Evolutionary conservation across 768 basidiomycete genomes (phyloP), one percentile per base, ranked within the genome.

Genomic region (Panaeolus papilionaceus): DNA sequence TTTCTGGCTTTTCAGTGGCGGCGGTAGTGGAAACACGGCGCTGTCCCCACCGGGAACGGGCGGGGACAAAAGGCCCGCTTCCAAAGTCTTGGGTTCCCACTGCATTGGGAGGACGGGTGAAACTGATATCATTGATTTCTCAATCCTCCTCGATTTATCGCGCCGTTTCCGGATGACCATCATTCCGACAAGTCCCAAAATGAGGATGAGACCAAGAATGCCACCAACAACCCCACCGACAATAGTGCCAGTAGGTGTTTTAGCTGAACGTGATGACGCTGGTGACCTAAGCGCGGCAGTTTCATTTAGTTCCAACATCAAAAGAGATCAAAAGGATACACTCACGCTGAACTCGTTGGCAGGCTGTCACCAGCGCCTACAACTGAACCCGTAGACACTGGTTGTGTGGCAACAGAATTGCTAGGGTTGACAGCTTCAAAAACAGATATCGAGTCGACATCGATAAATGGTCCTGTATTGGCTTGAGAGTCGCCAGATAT

Each of bases 391-490:
- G 54, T 58, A 37, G 26, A 28, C 28, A n/a, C 12, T 28, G 54
- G 26, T 37, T 4, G 54, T 33, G 11, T 28, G 16, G 54, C 7
- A n/a, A 61, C 49, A 51, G 68, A 9, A 38, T 40, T 58, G 14
- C 47, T 62, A 45, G 67, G 66, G 28, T 47, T 51, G 20, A 74
- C 62, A 8, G 76, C 74, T 16, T 78, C 78, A 70, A 77, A 83
- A 10, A 84, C 77, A 11, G 71, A 73, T 26, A 86, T 76, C 14
- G 78, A 75, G 67, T 86, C 84, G 38, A 85, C 63, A 70, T 86
- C 84, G 54, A 86, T 76, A 69, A 81, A 84, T 11, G 77, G 78
- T 0, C 79, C 78, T 38, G 78, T 75, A 16, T 74, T 75, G 11
- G 69, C 45, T 63, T 75, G 69, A 33, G 77, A 71, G 66, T 78